A percentile compares a stretch with the other conserved stretches of the same genome.
phyloP scores from a whole-genome alignment of 2,329 filamentous ascomycete genomes.

The Pestalotiopsis sp. region DNA sequence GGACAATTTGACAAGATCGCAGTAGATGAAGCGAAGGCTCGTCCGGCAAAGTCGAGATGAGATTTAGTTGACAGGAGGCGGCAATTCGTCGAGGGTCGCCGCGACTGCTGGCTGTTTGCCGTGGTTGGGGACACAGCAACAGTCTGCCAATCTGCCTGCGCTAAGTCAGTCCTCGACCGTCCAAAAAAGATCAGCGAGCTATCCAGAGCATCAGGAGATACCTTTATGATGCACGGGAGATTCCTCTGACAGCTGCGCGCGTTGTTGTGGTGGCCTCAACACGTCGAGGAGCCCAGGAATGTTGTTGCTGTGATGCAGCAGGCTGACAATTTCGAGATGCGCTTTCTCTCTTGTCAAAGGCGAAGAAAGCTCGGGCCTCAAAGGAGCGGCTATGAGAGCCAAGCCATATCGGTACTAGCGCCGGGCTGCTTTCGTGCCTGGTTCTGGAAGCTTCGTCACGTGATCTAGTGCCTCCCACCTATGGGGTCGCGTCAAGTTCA shows the following conservation, averaged over 20 bases:
- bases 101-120: neutral
- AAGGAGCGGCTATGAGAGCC: neutral
- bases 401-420: neutral
- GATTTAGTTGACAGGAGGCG: neutral
- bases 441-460: neutral
- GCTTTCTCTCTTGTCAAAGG: neutral
- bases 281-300: neutral
- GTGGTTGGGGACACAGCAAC: neutral
- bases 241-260: slow-evolving; percentile 3
- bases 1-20: neutral
- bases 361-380: slow-evolving; percentile 4
- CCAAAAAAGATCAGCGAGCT: neutral
- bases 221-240: neutral
- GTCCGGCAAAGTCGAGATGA: neutral
- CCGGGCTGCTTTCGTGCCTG: neutral
- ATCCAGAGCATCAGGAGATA: slow-evolving; percentile 7
- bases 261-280: slow-evolving; percentile 5
- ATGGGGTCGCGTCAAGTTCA: neutral
- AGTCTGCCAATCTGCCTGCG: neutral
- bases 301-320: slow-evolving; percentile 4
- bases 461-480: neutral
- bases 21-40: neutral
- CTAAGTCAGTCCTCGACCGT: slow-evolving; percentile 1
- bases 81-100: neutral
- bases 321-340: slow-evolving; percentile 12